Evolutionary conservation across 371 early-diverging fungal species (phyloP), one percentile per base, ranked within the genome.

Genomic region (Mucor piriformis): DNA sequence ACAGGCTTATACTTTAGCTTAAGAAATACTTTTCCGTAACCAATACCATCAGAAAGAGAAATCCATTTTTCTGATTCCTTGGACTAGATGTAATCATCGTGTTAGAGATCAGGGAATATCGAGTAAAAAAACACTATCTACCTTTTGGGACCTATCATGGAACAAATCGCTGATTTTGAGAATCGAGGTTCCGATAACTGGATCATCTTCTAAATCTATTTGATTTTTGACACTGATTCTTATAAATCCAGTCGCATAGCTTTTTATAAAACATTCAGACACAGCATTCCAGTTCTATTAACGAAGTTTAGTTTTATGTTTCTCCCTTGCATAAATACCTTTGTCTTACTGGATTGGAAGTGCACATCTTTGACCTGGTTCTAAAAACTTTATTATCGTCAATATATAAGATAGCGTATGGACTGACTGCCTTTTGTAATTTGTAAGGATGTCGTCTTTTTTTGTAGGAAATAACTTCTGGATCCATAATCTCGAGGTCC

Each of bases 401-500:
- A 21, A 74, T 38, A 50, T 74, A 74, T 12, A 71, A 20, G 10
- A 64, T 32, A 7, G 74, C 74, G 55, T 74, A 74, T 12, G 74
- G 74, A 35, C 61, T 66, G 8, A 74, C 71, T 2, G 65, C 40
- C 4, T 61, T 50, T 29, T 54, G 56, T 29, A 63, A 23, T 13
- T 54, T 70, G 37, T 74, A 74, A 2, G 74, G 74, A 23, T 74
- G 74, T 65, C 63, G 5, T 65, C 68, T 7, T 16, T 50, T 6
- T 40, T 58, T 44, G 25, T 29, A 34, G 61, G n/a, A 27, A 29
- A 54, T 43, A 1, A 73, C 38, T 49, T 64, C 60, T 7, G 70
- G 68, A 43, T 70, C 70, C 5, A 59, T 63, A 54, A 74, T 67
- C 47, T 74, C 74, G 27, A 74, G 44, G 18, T 74, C 74, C 12